Percentiles rank a stretch among this genome's conserved stretches.
These are phyloP conservation scores for Podila epigama DNA, from an alignment of 192 early-diverging fungal species.

Conservation along the genomic window DNA sequence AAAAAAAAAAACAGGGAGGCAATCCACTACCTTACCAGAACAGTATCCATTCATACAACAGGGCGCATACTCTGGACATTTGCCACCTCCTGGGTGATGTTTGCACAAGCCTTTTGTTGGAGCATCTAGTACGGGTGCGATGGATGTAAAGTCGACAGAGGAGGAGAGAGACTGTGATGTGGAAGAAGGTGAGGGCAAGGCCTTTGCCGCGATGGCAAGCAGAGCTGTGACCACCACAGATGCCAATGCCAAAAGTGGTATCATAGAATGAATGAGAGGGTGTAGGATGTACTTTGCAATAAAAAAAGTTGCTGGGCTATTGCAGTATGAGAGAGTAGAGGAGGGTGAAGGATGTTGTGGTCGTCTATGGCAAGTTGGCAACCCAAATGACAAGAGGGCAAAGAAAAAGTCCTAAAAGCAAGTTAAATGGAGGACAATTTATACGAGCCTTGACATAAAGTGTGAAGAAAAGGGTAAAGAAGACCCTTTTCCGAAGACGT, in stretches of 20 bases:
- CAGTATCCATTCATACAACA: slow-evolving; percentile 36
- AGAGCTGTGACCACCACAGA: background rate
- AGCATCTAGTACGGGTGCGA: background rate
- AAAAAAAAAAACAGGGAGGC: background rate
- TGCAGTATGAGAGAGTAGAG: too few relatives aligned
- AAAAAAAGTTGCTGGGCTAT: too few relatives aligned
- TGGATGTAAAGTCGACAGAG: background rate
- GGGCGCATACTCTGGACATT: slow-evolving; percentile 29
- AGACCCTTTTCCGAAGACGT: background rate
- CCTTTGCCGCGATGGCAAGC: background rate
- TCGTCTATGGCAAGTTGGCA: too few relatives aligned
- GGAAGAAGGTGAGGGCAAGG: background rate
- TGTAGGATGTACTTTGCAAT: too few relatives aligned
- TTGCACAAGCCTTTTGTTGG: slow-evolving; percentile 6
- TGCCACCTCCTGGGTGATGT: slow-evolving; percentile 29
- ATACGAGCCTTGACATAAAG: too few relatives aligned
- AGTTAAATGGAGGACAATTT: too few relatives aligned
- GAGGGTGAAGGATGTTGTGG: too few relatives aligned
- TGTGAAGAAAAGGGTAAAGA: too few relatives aligned
- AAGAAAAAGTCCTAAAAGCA: too few relatives aligned
- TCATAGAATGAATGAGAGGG: background rate
- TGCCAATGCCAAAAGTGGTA: background rate
- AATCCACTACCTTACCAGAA: slow-evolving; percentile 11
- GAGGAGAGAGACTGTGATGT: background rate
- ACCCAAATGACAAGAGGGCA: too few relatives aligned